Percentiles rank a stretch among this genome's conserved stretches.
These are phyloP conservation scores for Chaetomium fimeti DNA, from an alignment of 495 filamentous ascomycete species.

Conservation along the genomic window DNA sequence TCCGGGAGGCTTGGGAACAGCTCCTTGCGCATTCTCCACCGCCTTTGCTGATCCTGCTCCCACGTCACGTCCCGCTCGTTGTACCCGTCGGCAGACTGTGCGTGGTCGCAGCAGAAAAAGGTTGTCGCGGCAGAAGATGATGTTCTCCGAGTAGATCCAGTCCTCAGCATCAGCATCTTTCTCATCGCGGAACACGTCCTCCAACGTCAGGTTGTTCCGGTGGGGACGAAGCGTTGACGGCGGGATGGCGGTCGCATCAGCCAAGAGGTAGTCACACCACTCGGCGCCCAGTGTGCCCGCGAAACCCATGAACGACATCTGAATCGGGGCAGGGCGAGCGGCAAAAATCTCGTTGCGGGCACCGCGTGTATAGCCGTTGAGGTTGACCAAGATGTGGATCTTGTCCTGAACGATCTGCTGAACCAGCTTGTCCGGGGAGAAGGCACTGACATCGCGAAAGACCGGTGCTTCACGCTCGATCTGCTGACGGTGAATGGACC, in stretches of 20 bases:
- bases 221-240: slow-evolving; percentile 74
- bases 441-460: slow-evolving; percentile 84
- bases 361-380: slow-evolving; percentile 96
- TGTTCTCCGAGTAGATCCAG: slow-evolving; percentile 97
- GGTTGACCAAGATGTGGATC: slow-evolving; percentile 94
- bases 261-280: slow-evolving; percentile 97
- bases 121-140: slow-evolving; percentile 94
- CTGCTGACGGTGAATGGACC: slow-evolving; percentile 85
- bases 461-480: slow-evolving; percentile 93
- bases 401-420: slow-evolving; percentile 87
- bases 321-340: slow-evolving; percentile 88
- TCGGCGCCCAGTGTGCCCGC: slow-evolving; percentile 94
- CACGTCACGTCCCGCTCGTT: slow-evolving; percentile 65
- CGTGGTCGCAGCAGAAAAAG: slow-evolving; percentile 98
- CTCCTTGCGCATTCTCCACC: slow-evolving; percentile 95
- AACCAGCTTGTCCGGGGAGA: slow-evolving; percentile 83
- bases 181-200: slow-evolving; percentile 68
- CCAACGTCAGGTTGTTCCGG: slow-evolving; percentile 68
- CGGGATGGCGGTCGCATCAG: slow-evolving; percentile 85
- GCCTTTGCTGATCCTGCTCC: slow-evolving; percentile 77
- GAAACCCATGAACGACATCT: slow-evolving; percentile 99
- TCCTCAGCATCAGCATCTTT: slow-evolving; percentile 61
- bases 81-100: slow-evolving; percentile 82
- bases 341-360: slow-evolving; percentile 98
- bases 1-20: slow-evolving; percentile 83